A percentile compares a stretch with the other conserved stretches of the same genome.
phyloP scores from a whole-genome alignment of 768 basidiomycete species.

The Lactarius vividus region DNA sequence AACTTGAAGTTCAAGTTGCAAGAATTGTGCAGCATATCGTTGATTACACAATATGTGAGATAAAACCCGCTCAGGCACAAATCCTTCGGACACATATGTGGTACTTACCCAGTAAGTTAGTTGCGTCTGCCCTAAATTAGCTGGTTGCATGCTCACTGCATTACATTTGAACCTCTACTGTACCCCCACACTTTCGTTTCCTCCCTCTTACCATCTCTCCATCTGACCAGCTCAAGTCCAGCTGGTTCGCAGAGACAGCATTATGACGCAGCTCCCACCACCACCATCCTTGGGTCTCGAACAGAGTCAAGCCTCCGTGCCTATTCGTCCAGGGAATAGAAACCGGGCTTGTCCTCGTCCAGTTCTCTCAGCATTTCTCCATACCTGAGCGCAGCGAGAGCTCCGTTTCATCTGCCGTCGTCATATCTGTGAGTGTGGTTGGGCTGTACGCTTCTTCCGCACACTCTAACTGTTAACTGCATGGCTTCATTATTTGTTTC shows the following conservation, averaged over 20 bases:
- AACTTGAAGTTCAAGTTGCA: too few relatives aligned
- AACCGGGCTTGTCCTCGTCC: constrained; percentile 1
- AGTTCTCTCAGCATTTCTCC: constrained; percentile 6
- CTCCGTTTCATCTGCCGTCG: background rate
- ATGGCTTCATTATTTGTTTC: background rate
- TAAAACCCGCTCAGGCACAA: too few relatives aligned
- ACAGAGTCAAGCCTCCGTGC: constrained; percentile 1
- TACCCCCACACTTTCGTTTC: background rate
- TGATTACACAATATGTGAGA: too few relatives aligned
- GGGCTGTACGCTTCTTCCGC: constrained; percentile 3
- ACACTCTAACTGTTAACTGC: background rate
- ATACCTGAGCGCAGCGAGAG: background rate
- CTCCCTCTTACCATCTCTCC: background rate
- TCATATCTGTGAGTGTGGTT: constrained; percentile 2
- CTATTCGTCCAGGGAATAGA: constrained; percentile 7
- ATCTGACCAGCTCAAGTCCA: too few relatives aligned
- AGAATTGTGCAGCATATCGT: too few relatives aligned
- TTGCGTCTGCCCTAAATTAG: too few relatives aligned
- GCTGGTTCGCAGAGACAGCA: background rate
- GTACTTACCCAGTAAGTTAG: too few relatives aligned
- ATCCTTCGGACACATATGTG: too few relatives aligned
- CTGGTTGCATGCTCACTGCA: background rate
- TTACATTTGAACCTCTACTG: background rate
- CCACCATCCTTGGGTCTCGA: background rate
- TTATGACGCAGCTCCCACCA: background rate